phyloP scores from a whole-genome alignment of 2,329 filamentous ascomycete genomes.

The Colletotrichum liaoningense region DNA sequence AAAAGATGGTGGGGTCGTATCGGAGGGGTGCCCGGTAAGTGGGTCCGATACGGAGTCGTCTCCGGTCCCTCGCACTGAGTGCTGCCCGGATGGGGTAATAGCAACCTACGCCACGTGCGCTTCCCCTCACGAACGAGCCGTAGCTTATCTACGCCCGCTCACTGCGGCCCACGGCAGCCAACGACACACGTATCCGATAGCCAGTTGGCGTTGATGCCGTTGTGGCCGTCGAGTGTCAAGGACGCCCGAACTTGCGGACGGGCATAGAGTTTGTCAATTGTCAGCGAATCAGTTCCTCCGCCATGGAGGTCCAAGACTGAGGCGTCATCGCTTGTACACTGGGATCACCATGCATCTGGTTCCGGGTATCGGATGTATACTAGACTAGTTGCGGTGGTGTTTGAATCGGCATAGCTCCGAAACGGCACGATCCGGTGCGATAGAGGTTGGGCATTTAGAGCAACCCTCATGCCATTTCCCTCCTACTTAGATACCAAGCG shows the following conservation, averaged over 20 bases:
- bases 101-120: neutral
- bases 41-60: constrained; percentile 24
- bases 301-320: neutral
- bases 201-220: neutral
- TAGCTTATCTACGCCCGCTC: constrained; percentile 18
- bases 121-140: constrained; percentile 2
- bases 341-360: constrained; percentile 26
- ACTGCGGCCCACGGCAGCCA: neutral
- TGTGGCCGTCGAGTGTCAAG: neutral
- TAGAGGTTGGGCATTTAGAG: neutral
- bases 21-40: constrained; percentile 32
- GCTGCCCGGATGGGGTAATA: neutral
- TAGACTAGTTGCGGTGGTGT: neutral
- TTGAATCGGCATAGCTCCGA: constrained; percentile 4
- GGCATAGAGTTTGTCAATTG: neutral
- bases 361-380: constrained; percentile 28
- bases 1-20: constrained; percentile 15
- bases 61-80: constrained; percentile 12
- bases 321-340: constrained; percentile 3
- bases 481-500: neutral
- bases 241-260: neutral
- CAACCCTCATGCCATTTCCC: neutral
- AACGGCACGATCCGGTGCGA: neutral
- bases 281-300: neutral
- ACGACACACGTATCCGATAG: neutral